phyloP scores from a whole-genome alignment of 805 yeast genomes.

The Jamesozyma hellenica region DNA sequence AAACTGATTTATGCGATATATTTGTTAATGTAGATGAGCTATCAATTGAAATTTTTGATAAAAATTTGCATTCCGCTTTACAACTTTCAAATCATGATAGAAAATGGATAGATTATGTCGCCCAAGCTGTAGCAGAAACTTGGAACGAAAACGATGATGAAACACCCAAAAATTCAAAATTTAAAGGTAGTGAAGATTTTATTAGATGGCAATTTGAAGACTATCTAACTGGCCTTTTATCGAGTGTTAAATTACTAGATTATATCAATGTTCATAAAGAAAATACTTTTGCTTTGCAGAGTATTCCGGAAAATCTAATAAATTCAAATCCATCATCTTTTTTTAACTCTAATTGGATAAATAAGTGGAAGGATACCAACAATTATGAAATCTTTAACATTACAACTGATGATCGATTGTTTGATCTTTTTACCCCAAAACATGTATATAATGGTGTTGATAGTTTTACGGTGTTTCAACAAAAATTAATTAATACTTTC shows the following conservation, averaged over 20 bases:
- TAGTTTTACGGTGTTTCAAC: conserved; percentile 22
- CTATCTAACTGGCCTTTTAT: conserved; percentile 64
- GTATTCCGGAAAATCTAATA: conserved; percentile 21
- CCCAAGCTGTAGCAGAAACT: conserved; percentile 38
- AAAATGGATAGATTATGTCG: conserved; percentile 58
- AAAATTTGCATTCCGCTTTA: conserved; percentile 34
- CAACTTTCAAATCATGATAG: conserved; percentile 53
- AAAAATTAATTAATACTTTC: conserved; percentile 24
- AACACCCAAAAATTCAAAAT: conserved; percentile 38
- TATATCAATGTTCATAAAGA: conserved; percentile 37
- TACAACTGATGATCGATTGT: conserved; percentile 59
- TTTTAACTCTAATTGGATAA: conserved; percentile 39
- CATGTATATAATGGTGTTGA: conserved; percentile 28
- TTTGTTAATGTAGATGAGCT: conserved; percentile 55
- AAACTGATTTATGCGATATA: conserved; percentile 52
- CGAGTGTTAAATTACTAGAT: conserved; percentile 60
- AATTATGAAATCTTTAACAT: conserved; percentile 46
- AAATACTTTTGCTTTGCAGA: conserved; percentile 29
- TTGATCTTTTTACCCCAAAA: conserved; percentile 47
- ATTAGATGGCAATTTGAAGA: conserved; percentile 85
- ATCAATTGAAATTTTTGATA: conserved; percentile 38
- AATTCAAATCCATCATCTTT: conserved; percentile 30
- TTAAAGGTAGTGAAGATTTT: conserved; percentile 75
- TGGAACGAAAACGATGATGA: conserved; percentile 34
- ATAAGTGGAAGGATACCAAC: conserved; percentile 44